Evolutionary conservation across 805 yeast genomes (phyloP), one percentile per base, ranked within the genome.

Genomic region (Sugiyamaella smithiae): DNA sequence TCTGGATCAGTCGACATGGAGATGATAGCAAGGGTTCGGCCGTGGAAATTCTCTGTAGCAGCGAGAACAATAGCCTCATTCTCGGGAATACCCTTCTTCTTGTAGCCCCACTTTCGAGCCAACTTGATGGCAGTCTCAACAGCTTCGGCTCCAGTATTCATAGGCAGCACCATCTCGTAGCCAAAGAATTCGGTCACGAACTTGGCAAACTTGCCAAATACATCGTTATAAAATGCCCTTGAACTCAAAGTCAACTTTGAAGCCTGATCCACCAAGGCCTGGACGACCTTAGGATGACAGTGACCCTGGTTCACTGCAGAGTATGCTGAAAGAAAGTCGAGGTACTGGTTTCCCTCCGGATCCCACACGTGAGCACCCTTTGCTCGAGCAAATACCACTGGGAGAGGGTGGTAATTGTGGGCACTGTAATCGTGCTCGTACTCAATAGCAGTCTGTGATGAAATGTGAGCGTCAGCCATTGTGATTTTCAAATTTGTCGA

Each of bases 141-240:
- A 7, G 98, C 98, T 72, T 91, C 98, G 33, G 97, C 97, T 66
- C 98, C 98, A 11, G 98, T 91, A 74, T 91, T 91, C 97, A 90
- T 91, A 57, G 98, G 98, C 65, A 91, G 74, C 8, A 91, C 91
- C 85, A 81, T 83, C 62, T 91, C 98, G 70, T 88, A 91, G 64
- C 82, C 78, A 73, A 91, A 91, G 65, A 72, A 90, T 65, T 89
- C 93, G 46, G 97, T 88, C 52, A 88, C 75, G 63, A 78, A 91
- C 67, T 89, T 87, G 57, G 97, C 93, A 64, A 81, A 91, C 28
- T 76, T 75, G 38, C 96, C 95, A 64, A 89, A 89, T 8, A 82
- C 83, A 66, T 90, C 95, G 47, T 86, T 85, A 20, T 95, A 86
- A 67, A 91, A 91, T 3, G 97, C 97, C 66, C 98, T 77, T 20